These are phyloP conservation scores for Lupinus albus DNA, from an alignment of 306 rosid species.

Conservation along the genomic window DNA sequence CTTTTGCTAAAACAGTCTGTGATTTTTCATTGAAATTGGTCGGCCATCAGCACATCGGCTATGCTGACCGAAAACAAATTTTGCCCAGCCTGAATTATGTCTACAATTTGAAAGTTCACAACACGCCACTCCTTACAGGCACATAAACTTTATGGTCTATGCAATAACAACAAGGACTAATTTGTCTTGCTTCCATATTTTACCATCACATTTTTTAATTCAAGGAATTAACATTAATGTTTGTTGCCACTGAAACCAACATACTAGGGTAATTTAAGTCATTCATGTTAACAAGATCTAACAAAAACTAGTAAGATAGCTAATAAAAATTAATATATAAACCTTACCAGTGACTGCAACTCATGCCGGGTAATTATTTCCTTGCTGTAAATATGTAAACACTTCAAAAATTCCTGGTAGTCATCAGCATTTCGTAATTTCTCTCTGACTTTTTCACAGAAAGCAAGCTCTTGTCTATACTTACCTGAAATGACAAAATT, in stretches of 20 bases:
- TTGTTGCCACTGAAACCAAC: constrained; percentile 3
- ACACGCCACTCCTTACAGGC: constrained; percentile 2
- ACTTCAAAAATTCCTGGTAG: constrained; percentile 97
- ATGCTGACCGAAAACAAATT: neutral
- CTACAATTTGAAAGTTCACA: constrained; percentile 4
- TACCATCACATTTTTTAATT: constrained; percentile 28
- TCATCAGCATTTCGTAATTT: constrained; percentile 73
- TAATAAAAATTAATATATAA: constrained; percentile 14
- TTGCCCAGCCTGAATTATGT: neutral
- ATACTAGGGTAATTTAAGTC: constrained; percentile 3
- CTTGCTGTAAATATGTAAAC: constrained; percentile 92
- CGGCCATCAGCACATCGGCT: neutral
- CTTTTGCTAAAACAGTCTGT: constrained; percentile 57
- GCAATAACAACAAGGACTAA: neutral
- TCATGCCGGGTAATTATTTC: constrained; percentile 88
- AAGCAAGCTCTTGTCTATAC: constrained; percentile 76
- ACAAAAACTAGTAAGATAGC: constrained; percentile 24
- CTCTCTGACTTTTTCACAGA: constrained; percentile 88
- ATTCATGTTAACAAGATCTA: constrained; percentile 28
- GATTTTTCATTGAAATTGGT: constrained; percentile 11
- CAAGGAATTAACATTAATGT: constrained; percentile 25
- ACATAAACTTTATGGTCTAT: constrained; percentile 1
- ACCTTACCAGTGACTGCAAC: constrained; percentile 83
- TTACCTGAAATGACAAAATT: constrained; percentile 56
- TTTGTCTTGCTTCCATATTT: constrained; percentile 15